A percentile compares a stretch with the other conserved stretches of the same genome.
phyloP scores from a whole-genome alignment of 306 rosid genomes.

The Bauhinia variegata region DNA sequence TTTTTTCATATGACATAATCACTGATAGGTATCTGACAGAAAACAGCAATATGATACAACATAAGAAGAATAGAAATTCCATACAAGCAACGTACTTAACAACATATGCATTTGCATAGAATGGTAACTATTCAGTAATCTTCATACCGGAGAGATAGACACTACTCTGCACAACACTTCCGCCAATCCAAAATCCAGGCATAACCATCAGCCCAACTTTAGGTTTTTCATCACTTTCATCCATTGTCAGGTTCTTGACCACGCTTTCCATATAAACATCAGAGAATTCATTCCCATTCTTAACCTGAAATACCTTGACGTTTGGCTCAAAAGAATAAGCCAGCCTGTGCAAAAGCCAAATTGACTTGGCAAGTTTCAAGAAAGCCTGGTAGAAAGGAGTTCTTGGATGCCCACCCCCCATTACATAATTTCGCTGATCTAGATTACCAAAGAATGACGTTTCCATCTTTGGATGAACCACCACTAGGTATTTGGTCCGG shows the following conservation, averaged over 20 bases:
- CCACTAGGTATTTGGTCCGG: conserved; percentile 83
- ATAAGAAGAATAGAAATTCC: conserved; percentile 30
- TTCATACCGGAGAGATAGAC: conserved; percentile 95
- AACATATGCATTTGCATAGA: conserved; percentile 35
- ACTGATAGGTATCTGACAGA: conserved; percentile 34
- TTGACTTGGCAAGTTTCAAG: conserved; percentile 82
- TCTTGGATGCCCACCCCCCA: conserved; percentile 96
- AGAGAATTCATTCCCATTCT: conserved; percentile 83
- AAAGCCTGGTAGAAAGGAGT: conserved; percentile 97
- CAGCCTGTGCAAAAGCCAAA: conserved; percentile 93
- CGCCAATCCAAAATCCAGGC: conserved; percentile 93
- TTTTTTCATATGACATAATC: too few species aligned
- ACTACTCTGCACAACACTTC: conserved; percentile 87
- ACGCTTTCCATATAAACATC: conserved; percentile 96
- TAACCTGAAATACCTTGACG: conserved; percentile 90
- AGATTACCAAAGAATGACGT: conserved; percentile 92
- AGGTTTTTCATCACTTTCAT: conserved; percentile 70
- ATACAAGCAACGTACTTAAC: conserved; percentile 41
- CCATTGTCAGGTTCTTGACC: conserved; percentile 77
- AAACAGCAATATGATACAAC: conserved; percentile 42
- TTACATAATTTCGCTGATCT: conserved; percentile 84
- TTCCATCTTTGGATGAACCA: conserved; percentile 97
- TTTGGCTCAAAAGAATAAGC: conserved; percentile 83
- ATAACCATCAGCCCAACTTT: conserved; percentile 94
- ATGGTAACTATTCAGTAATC: conserved; percentile 68